Percentiles rank a stretch among this genome's conserved stretches.
Conservation (phyloP, 2,329 filamentous ascomycete species). For the Anisogramma anomala region DNA sequence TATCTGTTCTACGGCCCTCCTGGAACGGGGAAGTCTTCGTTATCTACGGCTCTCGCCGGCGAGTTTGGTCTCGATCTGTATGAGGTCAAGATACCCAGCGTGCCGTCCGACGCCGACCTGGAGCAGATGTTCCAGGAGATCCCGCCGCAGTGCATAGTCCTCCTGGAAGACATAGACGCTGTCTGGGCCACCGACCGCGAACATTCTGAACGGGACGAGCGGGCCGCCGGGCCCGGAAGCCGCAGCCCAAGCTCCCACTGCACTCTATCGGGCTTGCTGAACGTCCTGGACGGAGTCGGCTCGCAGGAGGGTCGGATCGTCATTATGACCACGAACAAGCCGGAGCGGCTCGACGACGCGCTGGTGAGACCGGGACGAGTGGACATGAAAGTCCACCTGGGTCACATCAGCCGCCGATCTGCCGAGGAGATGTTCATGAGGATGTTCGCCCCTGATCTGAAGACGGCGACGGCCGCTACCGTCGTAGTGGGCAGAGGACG, state of each 20-base stretch:
- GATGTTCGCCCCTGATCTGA: conserved; percentile 23
- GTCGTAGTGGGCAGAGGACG: not conserved
- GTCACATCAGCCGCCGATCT: conserved; percentile 24
- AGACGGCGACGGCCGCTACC: not conserved
- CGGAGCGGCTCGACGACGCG: conserved; percentile 48
- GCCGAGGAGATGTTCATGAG: conserved; percentile 26
- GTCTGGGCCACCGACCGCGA: conserved; percentile 17
- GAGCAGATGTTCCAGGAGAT: conserved; percentile 41
- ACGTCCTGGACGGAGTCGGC: conserved; percentile 57
- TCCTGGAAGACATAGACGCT: conserved; percentile 45
- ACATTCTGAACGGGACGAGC: conserved; percentile 7
- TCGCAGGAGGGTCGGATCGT: conserved; percentile 56
- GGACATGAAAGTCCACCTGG: conserved; percentile 48
- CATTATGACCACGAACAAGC: conserved; percentile 61
- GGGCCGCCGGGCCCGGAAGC: conserved; percentile 7
- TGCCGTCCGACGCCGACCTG: conserved; percentile 38
- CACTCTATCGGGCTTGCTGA: conserved; percentile 52
- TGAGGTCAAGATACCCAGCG: conserved; percentile 35
- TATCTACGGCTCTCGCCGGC: conserved; percentile 41
- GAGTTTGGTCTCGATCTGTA: conserved; percentile 40
- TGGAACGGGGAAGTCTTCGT: conserved; percentile 48
- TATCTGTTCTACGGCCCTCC: conserved; percentile 56
- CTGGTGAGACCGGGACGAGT: conserved; percentile 52
- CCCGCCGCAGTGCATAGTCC: conserved; percentile 39
- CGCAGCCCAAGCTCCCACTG: conserved; percentile 12